Percentiles rank a stretch among this genome's conserved stretches.
Evolutionary conservation across 345 rosid species (phyloP).

Genomic region (Zanthoxylum bungeanum): DNA sequence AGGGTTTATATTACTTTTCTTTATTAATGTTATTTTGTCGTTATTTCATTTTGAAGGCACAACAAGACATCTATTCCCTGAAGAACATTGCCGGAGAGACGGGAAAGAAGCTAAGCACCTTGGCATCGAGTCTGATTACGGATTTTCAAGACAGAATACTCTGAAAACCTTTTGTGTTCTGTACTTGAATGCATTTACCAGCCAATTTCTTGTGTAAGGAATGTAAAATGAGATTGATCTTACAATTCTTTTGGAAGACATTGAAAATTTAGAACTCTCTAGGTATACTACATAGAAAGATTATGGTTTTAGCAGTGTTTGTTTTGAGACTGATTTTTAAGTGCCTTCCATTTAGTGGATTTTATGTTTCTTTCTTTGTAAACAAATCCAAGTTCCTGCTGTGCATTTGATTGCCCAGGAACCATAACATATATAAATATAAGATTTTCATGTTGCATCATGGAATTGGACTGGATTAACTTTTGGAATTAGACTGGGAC

Average conservation of each 20-base stretch:
- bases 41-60: constrained; percentile 51
- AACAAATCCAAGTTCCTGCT: constrained; percentile 4
- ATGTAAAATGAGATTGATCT: constrained; percentile 21
- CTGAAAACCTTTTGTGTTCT: constrained; percentile 23
- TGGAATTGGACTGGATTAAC: no score
- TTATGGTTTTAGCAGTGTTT: constrained; percentile 4
- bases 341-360: constrained; percentile 1
- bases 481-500: no score
- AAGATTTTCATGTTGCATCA: not conserved
- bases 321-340: constrained; percentile 9
- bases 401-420: not conserved
- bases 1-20: not conserved
- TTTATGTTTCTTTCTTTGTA: not conserved
- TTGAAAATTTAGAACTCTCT: constrained; percentile 8
- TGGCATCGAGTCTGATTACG: constrained; percentile 71
- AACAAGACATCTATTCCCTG: constrained; percentile 82
- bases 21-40: not conserved
- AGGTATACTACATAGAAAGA: constrained; percentile 1
- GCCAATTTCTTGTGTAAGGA: constrained; percentile 23
- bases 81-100: constrained; percentile 93
- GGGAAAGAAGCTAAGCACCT: constrained; percentile 73
- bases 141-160: constrained; percentile 94
- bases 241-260: constrained; percentile 22
- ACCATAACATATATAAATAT: not conserved
- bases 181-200: constrained; percentile 11